These are phyloP conservation scores for Aureobasidium lini DNA, from an alignment of 2,329 filamentous ascomycete species.

Conservation along the genomic window DNA sequence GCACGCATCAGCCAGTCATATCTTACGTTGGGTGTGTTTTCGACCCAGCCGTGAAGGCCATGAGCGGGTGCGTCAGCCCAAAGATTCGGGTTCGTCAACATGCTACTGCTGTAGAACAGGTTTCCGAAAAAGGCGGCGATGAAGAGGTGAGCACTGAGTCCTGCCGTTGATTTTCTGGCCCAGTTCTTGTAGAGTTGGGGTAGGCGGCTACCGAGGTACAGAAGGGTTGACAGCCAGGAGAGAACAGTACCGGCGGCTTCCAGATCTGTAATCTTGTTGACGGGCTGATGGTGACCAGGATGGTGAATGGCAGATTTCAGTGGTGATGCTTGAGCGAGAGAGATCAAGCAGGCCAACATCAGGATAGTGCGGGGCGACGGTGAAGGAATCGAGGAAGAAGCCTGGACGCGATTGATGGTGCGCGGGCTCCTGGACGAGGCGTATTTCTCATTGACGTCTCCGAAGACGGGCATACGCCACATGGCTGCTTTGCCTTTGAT, in stretches of 20 bases:
- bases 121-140: constrained; percentile 61
- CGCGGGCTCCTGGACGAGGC: constrained; percentile 10
- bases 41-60: constrained; percentile 52
- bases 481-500: constrained; percentile 15
- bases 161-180: constrained; percentile 54
- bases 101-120: constrained; percentile 56
- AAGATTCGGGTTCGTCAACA: constrained; percentile 56
- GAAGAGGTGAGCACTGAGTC: constrained; percentile 57
- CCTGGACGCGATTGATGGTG: constrained; percentile 23
- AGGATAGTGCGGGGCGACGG: constrained; percentile 40
- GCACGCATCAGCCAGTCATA: constrained; percentile 51
- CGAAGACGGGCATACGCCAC: constrained; percentile 20
- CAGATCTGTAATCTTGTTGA: constrained; percentile 21
- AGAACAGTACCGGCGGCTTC: constrained; percentile 44
- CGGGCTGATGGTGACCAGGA: constrained; percentile 19
- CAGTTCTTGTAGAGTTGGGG: constrained; percentile 62
- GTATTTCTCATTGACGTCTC: constrained; percentile 14
- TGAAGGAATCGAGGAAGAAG: constrained; percentile 35
- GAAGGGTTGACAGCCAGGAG: constrained; percentile 49
- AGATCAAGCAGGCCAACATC: constrained; percentile 39
- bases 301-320: constrained; percentile 15
- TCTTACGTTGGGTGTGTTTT: constrained; percentile 46
- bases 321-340: constrained; percentile 34
- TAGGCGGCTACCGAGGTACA: constrained; percentile 53
- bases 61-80: constrained; percentile 52